These are phyloP conservation scores for Kingdonia uniflora DNA, from an alignment of 164 flowering plant genomes.

Conservation along the genomic window DNA sequence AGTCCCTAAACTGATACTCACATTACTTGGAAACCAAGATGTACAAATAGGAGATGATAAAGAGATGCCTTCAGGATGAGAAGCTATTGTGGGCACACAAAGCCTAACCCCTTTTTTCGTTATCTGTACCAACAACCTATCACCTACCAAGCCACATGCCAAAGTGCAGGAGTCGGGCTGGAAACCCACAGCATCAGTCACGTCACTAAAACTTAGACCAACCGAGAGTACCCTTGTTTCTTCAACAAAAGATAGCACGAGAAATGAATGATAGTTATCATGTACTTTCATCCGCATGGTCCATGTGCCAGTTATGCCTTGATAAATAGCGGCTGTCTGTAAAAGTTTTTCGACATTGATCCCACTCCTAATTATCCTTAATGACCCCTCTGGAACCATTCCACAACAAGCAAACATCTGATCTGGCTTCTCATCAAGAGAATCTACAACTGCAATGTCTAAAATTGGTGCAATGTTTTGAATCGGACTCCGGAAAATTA, in stretches of 20 bases:
- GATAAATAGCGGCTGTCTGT: constrained; percentile 72
- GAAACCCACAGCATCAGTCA: constrained; percentile 92
- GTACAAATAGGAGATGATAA: constrained; percentile 56
- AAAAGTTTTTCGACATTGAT: constrained; percentile 73
- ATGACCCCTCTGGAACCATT: constrained; percentile 82
- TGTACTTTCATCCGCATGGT: constrained; percentile 56
- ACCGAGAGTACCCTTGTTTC: constrained; percentile 93
- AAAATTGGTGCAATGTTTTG: constrained; percentile 89
- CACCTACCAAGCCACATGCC: constrained; percentile 78
- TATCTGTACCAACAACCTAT: constrained; percentile 77
- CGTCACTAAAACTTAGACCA: constrained; percentile 84
- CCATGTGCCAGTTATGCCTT: constrained; percentile 87
- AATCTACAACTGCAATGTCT: constrained; percentile 75
- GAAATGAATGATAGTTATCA: constrained; percentile 75
- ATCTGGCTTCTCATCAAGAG: constrained; percentile 71
- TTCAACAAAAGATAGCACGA: constrained; percentile 89
- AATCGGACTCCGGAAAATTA: constrained; percentile 47
- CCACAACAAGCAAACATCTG: constrained; percentile 97
- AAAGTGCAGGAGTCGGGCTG: constrained; percentile 77
- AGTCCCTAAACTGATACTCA: constrained; percentile 75
- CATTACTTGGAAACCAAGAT: constrained; percentile 66
- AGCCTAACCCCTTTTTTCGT: constrained; percentile 64
- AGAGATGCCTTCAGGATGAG: constrained; percentile 66
- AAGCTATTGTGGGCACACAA: constrained; percentile 67
- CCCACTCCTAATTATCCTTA: constrained; percentile 84